Evolutionary conservation across 1,284 basidiomycete genomes (phyloP), one percentile per base, ranked within the genome.

Genomic region (Cryptococcus amylolentus): DNA sequence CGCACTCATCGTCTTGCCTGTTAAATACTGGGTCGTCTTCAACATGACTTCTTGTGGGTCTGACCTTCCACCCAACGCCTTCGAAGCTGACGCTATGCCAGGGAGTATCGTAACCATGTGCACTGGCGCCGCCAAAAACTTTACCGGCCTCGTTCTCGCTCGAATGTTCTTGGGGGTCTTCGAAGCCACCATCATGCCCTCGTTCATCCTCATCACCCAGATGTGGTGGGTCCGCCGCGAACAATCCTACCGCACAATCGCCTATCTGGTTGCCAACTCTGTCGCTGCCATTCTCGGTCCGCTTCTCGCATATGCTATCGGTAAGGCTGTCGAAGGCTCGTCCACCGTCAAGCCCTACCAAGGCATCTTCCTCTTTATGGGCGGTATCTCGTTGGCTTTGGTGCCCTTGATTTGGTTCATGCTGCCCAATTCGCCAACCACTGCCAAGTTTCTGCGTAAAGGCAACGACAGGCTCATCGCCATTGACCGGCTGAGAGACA

Each of bases 301-400:
- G 2, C 66, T 73, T 10, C 60, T 77, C 39, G 61, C 65, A 16
- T 75, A 72, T 62, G 73, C 65, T 35, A 68, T 73, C 55, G 71
- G 72, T 18, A 57, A 66, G 37, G 69, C 64, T 10, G 58, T 62
- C n/a, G 47, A 60, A 48, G 51, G 42, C 26, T 56, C 59, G 18
- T 39, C 42, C 48, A 43, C 23, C 31, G 55, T 72, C 58, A 59
- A 59, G 48, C 57, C 64, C n/a, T 76, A 72, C 62, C 65, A 81
- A 74, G 77, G 73, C 16, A 81, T 82, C 54, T 83, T 81, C 68
- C 66, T 82, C 37, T 82, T 82, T 70, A 80, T 81, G 55, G 82
- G 81, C 35, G 67, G 76, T 9, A 61, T 82, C 45, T 80, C 81
- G 7, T 64, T 81, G 23, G 76, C 72, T n/a, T 70, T 72, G 37